A percentile compares a stretch with the other conserved stretches of the same genome.
phyloP scores from a whole-genome alignment of 140 eudicot species.

The Cichorium intybus region DNA sequence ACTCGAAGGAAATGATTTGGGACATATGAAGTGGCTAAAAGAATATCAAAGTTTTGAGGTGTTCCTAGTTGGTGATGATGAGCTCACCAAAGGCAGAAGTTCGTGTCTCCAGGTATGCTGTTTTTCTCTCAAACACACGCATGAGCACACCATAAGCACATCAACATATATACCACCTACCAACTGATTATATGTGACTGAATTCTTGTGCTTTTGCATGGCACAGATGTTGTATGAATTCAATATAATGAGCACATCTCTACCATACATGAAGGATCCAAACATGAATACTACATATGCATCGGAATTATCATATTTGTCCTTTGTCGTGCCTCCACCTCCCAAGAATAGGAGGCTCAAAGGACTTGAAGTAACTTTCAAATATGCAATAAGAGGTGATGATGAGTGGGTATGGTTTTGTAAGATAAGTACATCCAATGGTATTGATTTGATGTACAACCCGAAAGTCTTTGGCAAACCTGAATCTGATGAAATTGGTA shows the following conservation, averaged over 20 bases:
- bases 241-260: slow-evolving; percentile 24
- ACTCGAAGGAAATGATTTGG: slow-evolving; percentile 9
- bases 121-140: not conserved
- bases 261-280: slow-evolving; percentile 13
- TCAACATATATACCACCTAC: not conserved
- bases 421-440: slow-evolving; percentile 1
- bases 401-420: slow-evolving; percentile 13
- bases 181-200: not conserved
- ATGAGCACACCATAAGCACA: not conserved
- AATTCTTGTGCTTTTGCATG: not conserved
- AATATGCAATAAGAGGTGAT: slow-evolving; percentile 9
- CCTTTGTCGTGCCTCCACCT: slow-evolving; percentile 15
- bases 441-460: slow-evolving; percentile 23
- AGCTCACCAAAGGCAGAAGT: slow-evolving; percentile 3
- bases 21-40: not conserved
- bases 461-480: slow-evolving; percentile 27
- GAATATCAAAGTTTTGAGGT: not conserved
- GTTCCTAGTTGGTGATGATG: slow-evolving; percentile 14
- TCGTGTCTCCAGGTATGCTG: not conserved
- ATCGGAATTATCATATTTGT: slow-evolving; percentile 8
- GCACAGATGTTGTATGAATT: slow-evolving; percentile 29
- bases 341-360: slow-evolving; percentile 1
- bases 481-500: not conserved
- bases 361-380: slow-evolving; percentile 19
- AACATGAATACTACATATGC: not conserved